These are phyloP conservation scores for Wickerhamiella alocasiicola DNA, from an alignment of 805 yeast genomes.

Conservation along the genomic window DNA sequence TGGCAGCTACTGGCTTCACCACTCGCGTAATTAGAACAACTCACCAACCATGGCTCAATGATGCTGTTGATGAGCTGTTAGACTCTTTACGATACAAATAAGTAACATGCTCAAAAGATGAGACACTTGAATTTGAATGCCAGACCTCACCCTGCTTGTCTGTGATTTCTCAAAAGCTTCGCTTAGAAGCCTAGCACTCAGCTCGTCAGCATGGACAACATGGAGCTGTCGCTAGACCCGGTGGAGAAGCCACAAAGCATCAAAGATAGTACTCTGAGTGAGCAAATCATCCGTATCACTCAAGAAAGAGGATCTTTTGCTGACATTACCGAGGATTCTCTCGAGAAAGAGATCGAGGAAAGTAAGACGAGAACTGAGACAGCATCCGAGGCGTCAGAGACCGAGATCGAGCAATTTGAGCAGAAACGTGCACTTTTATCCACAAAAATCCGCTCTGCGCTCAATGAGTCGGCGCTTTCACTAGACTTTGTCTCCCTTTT, in stretches of 20 bases:
- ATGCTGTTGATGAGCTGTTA: too few species aligned
- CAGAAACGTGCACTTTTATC: constrained; percentile 22
- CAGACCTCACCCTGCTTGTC: too few species aligned
- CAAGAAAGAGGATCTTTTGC: constrained; percentile 48
- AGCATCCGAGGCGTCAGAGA: constrained; percentile 17
- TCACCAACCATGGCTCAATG: too few species aligned
- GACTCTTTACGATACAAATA: too few species aligned
- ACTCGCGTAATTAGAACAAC: too few species aligned
- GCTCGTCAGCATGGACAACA: too few species aligned
- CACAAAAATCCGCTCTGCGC: constrained; percentile 37
- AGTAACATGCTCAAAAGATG: too few species aligned
- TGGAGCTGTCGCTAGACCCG: constrained; percentile 20
- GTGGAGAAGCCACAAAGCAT: constrained; percentile 4
- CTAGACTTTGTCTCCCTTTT: constrained; percentile 77
- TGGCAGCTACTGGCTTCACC: too few species aligned
- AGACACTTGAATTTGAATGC: too few species aligned
- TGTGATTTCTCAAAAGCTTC: too few species aligned
- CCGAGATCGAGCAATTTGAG: constrained; percentile 15
- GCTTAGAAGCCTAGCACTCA: too few species aligned
- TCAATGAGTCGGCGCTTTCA: constrained; percentile 80
- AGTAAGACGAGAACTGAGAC: constrained; percentile 5
- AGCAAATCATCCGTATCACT: constrained; percentile 45
- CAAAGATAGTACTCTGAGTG: constrained; percentile 20
- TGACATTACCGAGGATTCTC: constrained; percentile 43
- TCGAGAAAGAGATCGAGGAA: constrained; percentile 34